Percentiles rank a stretch among this genome's conserved stretches.
Conservation (phyloP, 805 yeast genomes). For the Sugiyamaella smithiae region DNA sequence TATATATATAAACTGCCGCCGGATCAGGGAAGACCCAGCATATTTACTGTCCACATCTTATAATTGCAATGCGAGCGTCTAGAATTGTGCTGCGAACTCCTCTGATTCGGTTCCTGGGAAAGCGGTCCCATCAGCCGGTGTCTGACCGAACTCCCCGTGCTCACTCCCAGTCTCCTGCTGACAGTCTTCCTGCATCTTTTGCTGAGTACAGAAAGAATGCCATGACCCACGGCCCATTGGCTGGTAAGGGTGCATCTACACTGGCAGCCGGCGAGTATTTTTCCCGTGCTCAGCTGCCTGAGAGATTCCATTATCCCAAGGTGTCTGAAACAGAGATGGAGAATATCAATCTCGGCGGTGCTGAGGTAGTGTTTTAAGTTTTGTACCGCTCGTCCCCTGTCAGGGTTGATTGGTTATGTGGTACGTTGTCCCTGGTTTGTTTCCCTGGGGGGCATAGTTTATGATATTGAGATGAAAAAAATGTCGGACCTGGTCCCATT, state of each 20-base stretch:
- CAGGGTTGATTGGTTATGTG: not conserved
- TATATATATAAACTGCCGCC: too few relatives aligned
- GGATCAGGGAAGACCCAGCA: too few relatives aligned
- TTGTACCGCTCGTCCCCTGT: not conserved
- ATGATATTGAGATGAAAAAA: too few relatives aligned
- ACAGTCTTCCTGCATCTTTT: conserved; percentile 40
- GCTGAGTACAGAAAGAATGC: conserved; percentile 31
- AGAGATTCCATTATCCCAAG: conserved; percentile 64
- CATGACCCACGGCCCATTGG: conserved; percentile 35
- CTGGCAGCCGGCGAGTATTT: conserved; percentile 32
- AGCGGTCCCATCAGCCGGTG: conserved; percentile 47
- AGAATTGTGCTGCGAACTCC: conserved; percentile 43
- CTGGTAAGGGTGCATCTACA: conserved; percentile 27
- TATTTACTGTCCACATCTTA: too few relatives aligned
- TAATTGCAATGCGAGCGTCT: conserved; percentile 35
- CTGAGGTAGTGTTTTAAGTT: conserved; percentile 49
- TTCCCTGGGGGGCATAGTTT: too few relatives aligned
- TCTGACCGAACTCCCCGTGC: conserved; percentile 23
- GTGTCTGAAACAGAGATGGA: conserved; percentile 72
- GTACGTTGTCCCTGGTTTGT: too few relatives aligned
- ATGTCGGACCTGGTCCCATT: too few relatives aligned
- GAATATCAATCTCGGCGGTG: conserved; percentile 80
- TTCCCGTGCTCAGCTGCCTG: conserved; percentile 66
- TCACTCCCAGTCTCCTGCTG: conserved; percentile 40
- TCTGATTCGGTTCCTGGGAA: conserved; percentile 82